A percentile compares a stretch with the other conserved stretches of the same genome.
Evolutionary conservation across 1,139 yeast genomes (phyloP).

Genomic region (Taphrina communis): DNA sequence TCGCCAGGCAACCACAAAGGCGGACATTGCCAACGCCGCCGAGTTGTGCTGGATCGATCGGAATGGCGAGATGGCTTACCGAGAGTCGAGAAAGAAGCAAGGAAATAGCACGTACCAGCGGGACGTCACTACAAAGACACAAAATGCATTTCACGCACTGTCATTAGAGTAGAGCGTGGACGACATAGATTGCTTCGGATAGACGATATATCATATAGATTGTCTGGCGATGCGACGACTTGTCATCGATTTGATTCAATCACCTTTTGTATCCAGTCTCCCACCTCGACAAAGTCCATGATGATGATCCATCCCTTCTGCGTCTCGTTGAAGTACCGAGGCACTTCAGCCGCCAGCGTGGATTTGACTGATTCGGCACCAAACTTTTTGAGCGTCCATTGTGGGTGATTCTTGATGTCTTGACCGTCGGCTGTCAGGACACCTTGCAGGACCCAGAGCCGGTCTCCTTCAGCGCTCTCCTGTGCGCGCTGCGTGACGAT

Average conservation of each 20-base stretch:
- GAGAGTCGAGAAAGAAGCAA: conserved; percentile 38
- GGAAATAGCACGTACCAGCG: not conserved
- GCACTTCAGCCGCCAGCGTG: conserved; percentile 1
- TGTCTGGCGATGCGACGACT: not conserved
- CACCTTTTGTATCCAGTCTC: conserved; percentile 12
- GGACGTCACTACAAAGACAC: not conserved
- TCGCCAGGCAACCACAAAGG: conserved; percentile 26
- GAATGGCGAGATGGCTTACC: conserved; percentile 44
- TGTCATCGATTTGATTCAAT: not conserved
- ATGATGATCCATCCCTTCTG: conserved; percentile 18
- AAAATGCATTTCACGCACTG: conserved; percentile 26
- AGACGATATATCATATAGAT: not conserved
- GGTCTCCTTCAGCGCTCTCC: conserved; percentile 7
- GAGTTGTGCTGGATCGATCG: conserved; percentile 46
- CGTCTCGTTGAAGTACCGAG: conserved; percentile 10
- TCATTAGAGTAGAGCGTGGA: conserved; percentile 8
- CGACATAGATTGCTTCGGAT: not conserved
- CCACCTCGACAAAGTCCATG: conserved; percentile 12
- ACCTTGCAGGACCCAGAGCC: conserved; percentile 21
- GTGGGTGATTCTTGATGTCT: conserved; percentile 17
- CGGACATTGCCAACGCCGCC: conserved; percentile 41
- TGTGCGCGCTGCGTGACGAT: conserved; percentile 1
- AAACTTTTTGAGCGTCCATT: conserved; percentile 16
- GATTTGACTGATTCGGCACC: conserved; percentile 17
- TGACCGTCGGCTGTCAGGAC: conserved; percentile 16